Percentiles rank a stretch among this genome's conserved stretches.
These are phyloP conservation scores for Aspergillus quadricinctus DNA, from an alignment of 2,329 filamentous ascomycete species.

Conservation along the genomic window DNA sequence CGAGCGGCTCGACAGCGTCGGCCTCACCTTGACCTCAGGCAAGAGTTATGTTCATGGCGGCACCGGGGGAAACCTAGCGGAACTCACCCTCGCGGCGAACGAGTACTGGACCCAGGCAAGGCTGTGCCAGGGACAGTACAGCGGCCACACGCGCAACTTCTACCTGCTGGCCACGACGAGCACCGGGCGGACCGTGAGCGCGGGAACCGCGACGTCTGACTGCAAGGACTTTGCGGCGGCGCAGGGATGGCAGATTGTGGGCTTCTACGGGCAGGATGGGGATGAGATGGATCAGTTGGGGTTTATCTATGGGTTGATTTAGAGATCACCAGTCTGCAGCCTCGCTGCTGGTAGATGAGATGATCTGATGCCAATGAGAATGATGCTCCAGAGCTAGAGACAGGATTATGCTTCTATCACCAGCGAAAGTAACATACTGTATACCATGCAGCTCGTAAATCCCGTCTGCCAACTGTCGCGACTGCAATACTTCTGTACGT, in stretches of 20 bases:
- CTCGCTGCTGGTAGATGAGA: no score
- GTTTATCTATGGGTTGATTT: conserved; percentile 22
- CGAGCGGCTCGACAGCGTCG: conserved; percentile 50
- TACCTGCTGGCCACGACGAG: conserved; percentile 54
- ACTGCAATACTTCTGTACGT: no score
- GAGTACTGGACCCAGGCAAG: conserved; percentile 50
- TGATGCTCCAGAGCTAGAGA: no score
- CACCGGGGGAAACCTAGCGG: conserved; percentile 43
- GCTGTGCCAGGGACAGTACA: conserved; percentile 50
- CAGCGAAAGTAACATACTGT: background rate
- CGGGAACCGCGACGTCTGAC: conserved; percentile 45
- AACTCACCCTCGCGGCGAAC: conserved; percentile 42
- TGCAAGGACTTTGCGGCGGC: conserved; percentile 48
- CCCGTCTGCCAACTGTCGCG: fast-evolving
- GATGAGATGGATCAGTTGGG: conserved; percentile 55
- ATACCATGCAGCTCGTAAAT: background rate
- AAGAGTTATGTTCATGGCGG: conserved; percentile 52
- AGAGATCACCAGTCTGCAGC: background rate
- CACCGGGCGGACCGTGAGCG: conserved; percentile 42
- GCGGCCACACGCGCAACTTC: conserved; percentile 49
- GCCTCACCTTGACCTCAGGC: conserved; percentile 47
- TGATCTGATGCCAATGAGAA: no score
- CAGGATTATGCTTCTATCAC: no score
- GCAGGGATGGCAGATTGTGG: conserved; percentile 50
- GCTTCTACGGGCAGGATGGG: conserved; percentile 49